phyloP scores from a whole-genome alignment of 2,329 filamentous ascomycete genomes.

The Leptosphaerulina australis region DNA sequence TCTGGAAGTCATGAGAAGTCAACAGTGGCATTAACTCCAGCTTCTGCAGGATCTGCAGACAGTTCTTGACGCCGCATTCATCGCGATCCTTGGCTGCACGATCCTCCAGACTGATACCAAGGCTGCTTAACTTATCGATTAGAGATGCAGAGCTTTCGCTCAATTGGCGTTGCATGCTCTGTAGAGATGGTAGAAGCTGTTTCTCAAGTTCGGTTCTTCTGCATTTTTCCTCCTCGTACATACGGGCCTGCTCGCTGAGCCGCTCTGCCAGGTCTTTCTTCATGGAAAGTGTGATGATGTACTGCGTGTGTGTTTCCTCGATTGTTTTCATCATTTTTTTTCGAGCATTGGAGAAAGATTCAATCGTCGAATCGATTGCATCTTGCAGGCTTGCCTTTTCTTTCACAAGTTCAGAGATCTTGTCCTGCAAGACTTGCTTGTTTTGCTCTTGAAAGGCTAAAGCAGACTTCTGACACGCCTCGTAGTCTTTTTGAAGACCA shows the following conservation, averaged over 20 bases:
- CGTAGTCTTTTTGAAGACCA: conserved; percentile 39
- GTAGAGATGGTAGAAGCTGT: conserved; percentile 24
- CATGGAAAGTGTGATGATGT: conserved; percentile 21
- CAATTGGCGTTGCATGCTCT: conserved; percentile 24
- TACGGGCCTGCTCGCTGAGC: conserved; percentile 17
- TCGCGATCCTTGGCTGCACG: neutral
- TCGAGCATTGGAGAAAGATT: conserved; percentile 19
- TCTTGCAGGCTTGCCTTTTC: conserved; percentile 29
- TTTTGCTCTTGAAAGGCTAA: conserved; percentile 21
- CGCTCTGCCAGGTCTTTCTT: conserved; percentile 19
- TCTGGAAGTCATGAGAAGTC: conserved; percentile 28
- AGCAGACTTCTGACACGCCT: conserved; percentile 24
- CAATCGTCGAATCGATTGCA: conserved; percentile 21
- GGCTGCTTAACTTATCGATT: conserved; percentile 3
- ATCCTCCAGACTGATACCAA: conserved; percentile 10
- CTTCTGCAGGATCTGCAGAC: conserved; percentile 23
- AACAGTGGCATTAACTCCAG: conserved; percentile 25
- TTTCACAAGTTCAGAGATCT: conserved; percentile 27
- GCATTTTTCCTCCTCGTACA: conserved; percentile 30
- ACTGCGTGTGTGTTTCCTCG: conserved; percentile 24
- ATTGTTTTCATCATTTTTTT: conserved; percentile 20
- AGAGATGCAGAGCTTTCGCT: conserved; percentile 20
- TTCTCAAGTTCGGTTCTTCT: conserved; percentile 30
- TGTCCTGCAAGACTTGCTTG: conserved; percentile 19
- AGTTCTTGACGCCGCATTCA: conserved; percentile 23